Percentiles rank a stretch among this genome's conserved stretches.
These are phyloP conservation scores for Colletotrichum neosansevieriae DNA, from an alignment of 2,329 filamentous ascomycete species.

Conservation along the genomic window DNA sequence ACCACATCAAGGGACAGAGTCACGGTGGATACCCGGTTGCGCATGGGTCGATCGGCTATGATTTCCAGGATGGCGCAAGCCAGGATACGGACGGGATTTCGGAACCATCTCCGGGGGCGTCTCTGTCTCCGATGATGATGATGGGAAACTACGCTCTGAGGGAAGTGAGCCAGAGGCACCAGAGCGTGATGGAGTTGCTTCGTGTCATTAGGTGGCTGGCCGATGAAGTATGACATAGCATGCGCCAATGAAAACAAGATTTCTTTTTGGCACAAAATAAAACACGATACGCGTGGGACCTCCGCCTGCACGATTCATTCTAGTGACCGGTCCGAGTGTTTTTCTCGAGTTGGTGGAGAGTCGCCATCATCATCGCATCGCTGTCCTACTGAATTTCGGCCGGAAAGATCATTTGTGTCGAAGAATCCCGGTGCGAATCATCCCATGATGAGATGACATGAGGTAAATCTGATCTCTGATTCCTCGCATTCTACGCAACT, in stretches of 20 bases:
- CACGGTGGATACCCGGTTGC: background rate
- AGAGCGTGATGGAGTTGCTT: conserved; percentile 33
- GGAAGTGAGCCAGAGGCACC: conserved; percentile 30
- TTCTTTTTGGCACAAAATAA: background rate
- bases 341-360: background rate
- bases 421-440: background rate
- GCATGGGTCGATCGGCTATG: conserved; percentile 5
- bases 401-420: background rate
- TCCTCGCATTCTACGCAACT: background rate
- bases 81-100: conserved; percentile 21
- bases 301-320: background rate
- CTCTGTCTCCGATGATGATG: conserved; percentile 17
- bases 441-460: conserved; percentile 14
- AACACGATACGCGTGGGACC: background rate
- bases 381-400: background rate
- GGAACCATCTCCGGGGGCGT: conserved; percentile 4
- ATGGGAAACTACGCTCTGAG: conserved; percentile 25
- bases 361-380: background rate
- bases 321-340: background rate
- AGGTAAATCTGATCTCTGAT: background rate
- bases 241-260: background rate
- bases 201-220: conserved; percentile 36
- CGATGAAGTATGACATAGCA: conserved; percentile 34
- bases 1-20: background rate
- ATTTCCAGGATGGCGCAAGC: conserved; percentile 31